Percentiles rank a stretch among this genome's conserved stretches.
phyloP scores from a whole-genome alignment of 345 rosid genomes.

The Psidium guajava region DNA sequence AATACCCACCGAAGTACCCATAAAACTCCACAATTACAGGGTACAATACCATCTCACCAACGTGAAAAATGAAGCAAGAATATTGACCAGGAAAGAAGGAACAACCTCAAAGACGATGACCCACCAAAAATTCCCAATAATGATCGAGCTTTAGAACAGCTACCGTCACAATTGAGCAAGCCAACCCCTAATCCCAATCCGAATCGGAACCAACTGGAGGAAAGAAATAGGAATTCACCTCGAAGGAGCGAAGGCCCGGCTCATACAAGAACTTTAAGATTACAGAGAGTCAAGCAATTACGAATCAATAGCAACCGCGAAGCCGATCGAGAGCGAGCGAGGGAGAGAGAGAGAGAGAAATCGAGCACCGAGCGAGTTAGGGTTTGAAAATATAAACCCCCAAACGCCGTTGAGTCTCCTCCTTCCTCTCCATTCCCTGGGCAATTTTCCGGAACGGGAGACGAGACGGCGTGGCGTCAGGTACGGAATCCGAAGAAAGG shows the following conservation, averaged over 20 bases:
- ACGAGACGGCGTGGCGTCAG: background rate
- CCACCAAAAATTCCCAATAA: background rate
- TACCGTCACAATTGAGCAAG: background rate
- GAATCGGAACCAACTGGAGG: background rate
- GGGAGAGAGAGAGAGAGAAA: background rate
- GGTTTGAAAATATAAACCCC: background rate
- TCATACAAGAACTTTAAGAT: background rate
- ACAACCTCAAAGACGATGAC: background rate
- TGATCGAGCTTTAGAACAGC: background rate
- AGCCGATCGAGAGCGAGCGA: background rate
- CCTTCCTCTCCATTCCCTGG: background rate
- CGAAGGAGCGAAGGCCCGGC: background rate
- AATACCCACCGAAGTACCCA: background rate
- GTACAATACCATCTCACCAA: background rate
- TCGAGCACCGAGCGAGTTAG: background rate
- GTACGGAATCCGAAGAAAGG: no score
- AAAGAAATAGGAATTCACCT: background rate
- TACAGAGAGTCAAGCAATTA: background rate
- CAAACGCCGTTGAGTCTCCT: background rate
- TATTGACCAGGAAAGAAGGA: background rate
- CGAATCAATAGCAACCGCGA: background rate
- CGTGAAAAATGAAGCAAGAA: background rate
- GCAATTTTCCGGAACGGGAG: background rate
- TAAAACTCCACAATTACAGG: background rate
- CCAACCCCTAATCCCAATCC: background rate